phyloP scores from a whole-genome alignment of 495 filamentous ascomycete species.

The Margaritispora aquatica region DNA sequence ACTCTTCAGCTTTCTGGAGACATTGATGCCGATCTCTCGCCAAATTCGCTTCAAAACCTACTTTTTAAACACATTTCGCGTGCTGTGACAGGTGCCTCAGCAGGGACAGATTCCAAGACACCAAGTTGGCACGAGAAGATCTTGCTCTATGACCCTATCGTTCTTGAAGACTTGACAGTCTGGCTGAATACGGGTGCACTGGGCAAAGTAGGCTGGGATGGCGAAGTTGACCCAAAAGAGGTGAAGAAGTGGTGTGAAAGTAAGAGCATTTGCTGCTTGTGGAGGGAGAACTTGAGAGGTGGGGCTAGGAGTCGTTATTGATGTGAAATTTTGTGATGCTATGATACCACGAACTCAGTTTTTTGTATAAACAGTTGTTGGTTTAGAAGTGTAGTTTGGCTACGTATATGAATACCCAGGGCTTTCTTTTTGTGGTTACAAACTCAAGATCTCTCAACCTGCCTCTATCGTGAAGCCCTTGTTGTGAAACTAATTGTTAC shows the following conservation, averaged over 20 bases:
- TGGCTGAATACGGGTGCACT: conserved; percentile 79
- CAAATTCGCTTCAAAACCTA: conserved; percentile 29
- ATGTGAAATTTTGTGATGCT: too few relatives aligned
- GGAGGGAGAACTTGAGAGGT: conserved; percentile 34
- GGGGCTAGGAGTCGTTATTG: conserved; percentile 17
- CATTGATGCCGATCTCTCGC: conserved; percentile 25
- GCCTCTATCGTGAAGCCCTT: too few relatives aligned
- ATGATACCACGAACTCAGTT: not conserved
- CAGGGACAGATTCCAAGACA: conserved; percentile 38
- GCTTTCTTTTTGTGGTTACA: too few relatives aligned
- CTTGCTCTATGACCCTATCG: conserved; percentile 86
- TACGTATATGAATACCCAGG: too few relatives aligned
- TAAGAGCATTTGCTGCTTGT: conserved; percentile 69
- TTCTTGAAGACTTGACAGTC: conserved; percentile 75
- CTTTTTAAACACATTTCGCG: conserved; percentile 59
- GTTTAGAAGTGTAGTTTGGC: too few relatives aligned
- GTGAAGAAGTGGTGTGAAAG: conserved; percentile 85
- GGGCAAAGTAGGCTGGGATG: conserved; percentile 52
- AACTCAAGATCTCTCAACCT: too few relatives aligned
- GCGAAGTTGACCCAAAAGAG: conserved; percentile 48
- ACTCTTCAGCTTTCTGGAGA: conserved; percentile 30
- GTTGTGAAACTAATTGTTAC: too few relatives aligned
- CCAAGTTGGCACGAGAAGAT: conserved; percentile 87
- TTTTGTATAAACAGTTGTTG: too few relatives aligned
- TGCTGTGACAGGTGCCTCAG: conserved; percentile 49